These are phyloP conservation scores for Buddleja alternifolia DNA, from an alignment of 257 asterid genomes.

Conservation along the genomic window DNA sequence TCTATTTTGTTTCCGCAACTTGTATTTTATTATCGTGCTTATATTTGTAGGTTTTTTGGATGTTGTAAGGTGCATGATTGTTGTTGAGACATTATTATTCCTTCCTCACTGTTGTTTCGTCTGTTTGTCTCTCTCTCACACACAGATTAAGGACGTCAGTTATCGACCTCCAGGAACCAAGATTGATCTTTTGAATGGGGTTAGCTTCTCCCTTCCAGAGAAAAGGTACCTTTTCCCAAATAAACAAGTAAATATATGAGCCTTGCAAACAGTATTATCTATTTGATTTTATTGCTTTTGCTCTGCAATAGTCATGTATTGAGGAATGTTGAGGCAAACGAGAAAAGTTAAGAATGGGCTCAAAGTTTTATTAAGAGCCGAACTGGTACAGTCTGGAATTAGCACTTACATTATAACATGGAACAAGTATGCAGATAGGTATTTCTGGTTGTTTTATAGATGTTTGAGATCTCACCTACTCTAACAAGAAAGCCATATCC, in stretches of 20 bases:
- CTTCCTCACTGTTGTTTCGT: background rate
- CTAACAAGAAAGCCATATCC: conserved; percentile 3
- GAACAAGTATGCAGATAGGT: conserved; percentile 2
- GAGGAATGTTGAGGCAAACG: conserved; percentile 25
- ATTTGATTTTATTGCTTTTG: background rate
- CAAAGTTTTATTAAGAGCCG: conserved; percentile 2
- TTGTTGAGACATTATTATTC: conserved; percentile 12
- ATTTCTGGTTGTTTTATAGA: background rate
- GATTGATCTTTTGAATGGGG: conserved; percentile 64
- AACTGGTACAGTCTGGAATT: conserved; percentile 1
- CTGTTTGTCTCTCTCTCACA: background rate
- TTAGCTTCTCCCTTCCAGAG: conserved; percentile 74
- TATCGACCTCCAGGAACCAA: conserved; percentile 90
- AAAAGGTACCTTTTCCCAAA: conserved; percentile 52
- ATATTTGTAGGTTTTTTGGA: conserved; percentile 13
- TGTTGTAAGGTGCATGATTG: background rate
- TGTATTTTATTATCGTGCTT: background rate
- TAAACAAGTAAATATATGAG: background rate
- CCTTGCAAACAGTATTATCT: conserved; percentile 20
- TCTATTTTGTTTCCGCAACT: conserved; percentile 18
- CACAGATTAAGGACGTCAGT: conserved; percentile 65
- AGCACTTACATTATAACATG: background rate
- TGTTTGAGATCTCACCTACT: background rate
- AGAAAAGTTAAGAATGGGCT: conserved; percentile 16
- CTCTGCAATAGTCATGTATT: conserved; percentile 16